Base-by-base conservation (phyloP, 495 filamentous ascomycete genomes). In the Amorphotheca resinae region DNA sequence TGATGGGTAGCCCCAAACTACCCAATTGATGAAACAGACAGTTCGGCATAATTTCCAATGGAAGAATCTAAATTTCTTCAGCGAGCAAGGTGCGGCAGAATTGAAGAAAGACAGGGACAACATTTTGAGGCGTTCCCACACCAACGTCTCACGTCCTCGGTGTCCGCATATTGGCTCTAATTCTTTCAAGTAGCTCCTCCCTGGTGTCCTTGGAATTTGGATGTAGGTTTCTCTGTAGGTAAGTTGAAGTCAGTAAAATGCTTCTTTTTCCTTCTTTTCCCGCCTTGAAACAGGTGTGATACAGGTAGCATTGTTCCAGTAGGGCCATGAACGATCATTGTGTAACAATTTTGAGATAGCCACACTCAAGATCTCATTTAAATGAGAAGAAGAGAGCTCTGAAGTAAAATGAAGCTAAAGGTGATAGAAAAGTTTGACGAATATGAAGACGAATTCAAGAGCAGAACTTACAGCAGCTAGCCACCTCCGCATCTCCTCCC, bases 141-240 rank as follows among this genome's bases (percentile, higher is more conserved):
- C n/a, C n/a, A n/a, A n/a, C 12, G 4, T 21, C 7, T 46, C 28
- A 56, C 4, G 34, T 9, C 41, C 65, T 60, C 33, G 62, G 54
- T n/a, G 60, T 59, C 22, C 79, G 69, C 68, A 93, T 66, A 57
- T 93, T 93, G 2, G 80, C 79, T 61, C 73, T 80, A 9, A 96
- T 74, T 49, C 86, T 67, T 50, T 87, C 85, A 2, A 94, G 56
- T 5, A 96, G 63, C 56, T 91, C 73, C 36, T 87, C 83, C 14
- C 77, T 72, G 5, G 76, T 81, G 40, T 82, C 82, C 9, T 64
- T 68, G 1, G 72, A 62, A 44, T 66, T 67, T 9, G 85, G 82
- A 51, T 81, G 61, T 3, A 94, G 72, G 21, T 80, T 79, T 44
- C 88, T 75, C 87, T 93, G n/a, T n/a, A n/a, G n/a, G n/a, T n/a